These are phyloP conservation scores for Geosmithia flava DNA, from an alignment of 2,329 filamentous ascomycete species.

Conservation along the genomic window DNA sequence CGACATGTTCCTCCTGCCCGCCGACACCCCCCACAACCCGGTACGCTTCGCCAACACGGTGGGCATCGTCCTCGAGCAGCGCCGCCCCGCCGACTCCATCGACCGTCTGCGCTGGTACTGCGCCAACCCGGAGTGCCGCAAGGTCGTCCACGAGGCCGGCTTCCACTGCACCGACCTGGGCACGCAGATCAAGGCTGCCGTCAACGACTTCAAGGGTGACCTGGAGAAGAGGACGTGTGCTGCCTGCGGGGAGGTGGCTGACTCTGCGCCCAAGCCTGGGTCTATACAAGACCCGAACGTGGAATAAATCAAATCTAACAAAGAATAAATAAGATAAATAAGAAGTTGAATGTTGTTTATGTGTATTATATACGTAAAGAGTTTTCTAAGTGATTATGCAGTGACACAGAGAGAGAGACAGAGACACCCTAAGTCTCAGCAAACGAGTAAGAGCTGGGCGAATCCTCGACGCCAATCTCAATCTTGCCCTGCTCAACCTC, in stretches of 20 bases:
- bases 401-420: too few relatives aligned
- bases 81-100: conserved; percentile 53
- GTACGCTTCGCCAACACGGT: conserved; percentile 88
- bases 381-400: too few relatives aligned
- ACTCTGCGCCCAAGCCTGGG: conserved; percentile 51
- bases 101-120: conserved; percentile 93
- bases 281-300: conserved; percentile 48
- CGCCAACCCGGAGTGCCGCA: conserved; percentile 38
- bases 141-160: conserved; percentile 69
- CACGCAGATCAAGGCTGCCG: conserved; percentile 86
- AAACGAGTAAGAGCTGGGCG: conserved; percentile 66
- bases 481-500: conserved; percentile 77
- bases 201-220: conserved; percentile 63
- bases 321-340: not conserved
- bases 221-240: conserved; percentile 61
- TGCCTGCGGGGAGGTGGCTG: conserved; percentile 64
- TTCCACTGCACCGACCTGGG: conserved; percentile 88
- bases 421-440: conserved; percentile 52
- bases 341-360: too few relatives aligned
- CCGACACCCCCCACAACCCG: conserved; percentile 94
- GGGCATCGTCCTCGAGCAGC: conserved; percentile 86
- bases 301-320: conserved; percentile 6
- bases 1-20: conserved; percentile 83
- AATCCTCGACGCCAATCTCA: conserved; percentile 73
- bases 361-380: not conserved